Evolutionary conservation across 2,329 filamentous ascomycete species (phyloP), one percentile per base, ranked within the genome.

Genomic region (Sclerotinia borealis): DNA sequence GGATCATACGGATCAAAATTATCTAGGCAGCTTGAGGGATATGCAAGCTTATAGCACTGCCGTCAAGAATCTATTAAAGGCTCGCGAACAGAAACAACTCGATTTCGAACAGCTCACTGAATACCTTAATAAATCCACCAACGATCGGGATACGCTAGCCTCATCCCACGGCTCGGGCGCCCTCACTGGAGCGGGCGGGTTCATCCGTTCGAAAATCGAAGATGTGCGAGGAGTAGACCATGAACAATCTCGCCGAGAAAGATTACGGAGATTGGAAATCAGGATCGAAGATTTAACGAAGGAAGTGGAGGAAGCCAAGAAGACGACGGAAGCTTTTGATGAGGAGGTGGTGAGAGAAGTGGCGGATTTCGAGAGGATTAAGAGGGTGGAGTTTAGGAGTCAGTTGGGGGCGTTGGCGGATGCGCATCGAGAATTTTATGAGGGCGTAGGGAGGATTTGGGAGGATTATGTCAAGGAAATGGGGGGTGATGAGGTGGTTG

Each of bases 161-260:
- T 85, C 86, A 0, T 85, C 87, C 13, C 86, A 88, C 66, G 82
- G 83, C 47, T 77, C 79, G 51, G 79, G 81, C 6, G 84, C 85
- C 55, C 80, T 91, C 68, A 86, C 87, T 7, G 92, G 92, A 0
- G 90, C 92, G 0, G 90, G 88, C 15, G 88, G 90, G 4, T 98
- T 97, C 79, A 84, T 99, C 69, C 89, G 93, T 50, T 88, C 89
- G 75, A 98, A 98, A 77, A 89, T 99, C 72, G 95, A 99, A 77
- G 95, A 99, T 74, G 93, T 97, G 67, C 88, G 95, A 22, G 95
- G 95, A 17, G 93, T 99, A 4, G 95, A 99, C 76, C 95, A 98
- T 77, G 95, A 98, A 75, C 91, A 96, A 72, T 87, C 89, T 17
- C 87, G 93, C 2, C 86, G 93, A 17, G 93, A 98, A 75, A 85